A percentile compares a stretch with the other conserved stretches of the same genome.
These are phyloP conservation scores for Orbilia ellipsospora DNA, from an alignment of 2,329 filamentous ascomycete species.

Conservation along the genomic window DNA sequence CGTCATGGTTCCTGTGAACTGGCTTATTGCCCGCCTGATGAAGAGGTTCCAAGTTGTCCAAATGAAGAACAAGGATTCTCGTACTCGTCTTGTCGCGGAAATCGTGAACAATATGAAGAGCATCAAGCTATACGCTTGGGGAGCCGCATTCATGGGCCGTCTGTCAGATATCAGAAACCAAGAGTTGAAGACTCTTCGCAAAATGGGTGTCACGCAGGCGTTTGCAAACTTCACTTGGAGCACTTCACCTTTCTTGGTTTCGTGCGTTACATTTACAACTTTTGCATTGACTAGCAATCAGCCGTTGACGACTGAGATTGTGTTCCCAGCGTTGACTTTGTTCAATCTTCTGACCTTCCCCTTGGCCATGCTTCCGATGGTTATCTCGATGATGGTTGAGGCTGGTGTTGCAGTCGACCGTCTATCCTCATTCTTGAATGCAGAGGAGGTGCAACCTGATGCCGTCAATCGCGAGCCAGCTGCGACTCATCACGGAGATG, in stretches of 20 bases:
- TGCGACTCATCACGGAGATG: constrained; percentile 81
- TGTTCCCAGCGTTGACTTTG: constrained; percentile 90
- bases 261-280: constrained; percentile 93
- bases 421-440: constrained; percentile 82
- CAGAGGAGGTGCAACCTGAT: constrained; percentile 89
- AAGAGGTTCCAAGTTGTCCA: constrained; percentile 93
- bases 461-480: constrained; percentile 78
- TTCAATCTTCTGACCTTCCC: constrained; percentile 98
- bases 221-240: constrained; percentile 98
- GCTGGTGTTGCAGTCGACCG: constrained; percentile 91
- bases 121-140: constrained; percentile 98
- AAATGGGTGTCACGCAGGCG: constrained; percentile 93
- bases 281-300: constrained; percentile 86
- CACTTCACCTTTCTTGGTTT: constrained; percentile 95
- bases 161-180: constrained; percentile 94
- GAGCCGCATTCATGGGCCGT: constrained; percentile 95
- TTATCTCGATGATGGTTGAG: constrained; percentile 95
- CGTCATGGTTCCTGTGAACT: constrained; percentile 96
- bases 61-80: constrained; percentile 98
- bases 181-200: constrained; percentile 92
- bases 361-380: constrained; percentile 92
- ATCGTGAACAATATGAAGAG: constrained; percentile 99
- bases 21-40: constrained; percentile 89
- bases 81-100: constrained; percentile 93
- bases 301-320: constrained; percentile 90